Evolutionary conservation across 192 early-diverging fungal species (phyloP), one percentile per base, ranked within the genome.

Genomic region (Backusella luteola): DNA sequence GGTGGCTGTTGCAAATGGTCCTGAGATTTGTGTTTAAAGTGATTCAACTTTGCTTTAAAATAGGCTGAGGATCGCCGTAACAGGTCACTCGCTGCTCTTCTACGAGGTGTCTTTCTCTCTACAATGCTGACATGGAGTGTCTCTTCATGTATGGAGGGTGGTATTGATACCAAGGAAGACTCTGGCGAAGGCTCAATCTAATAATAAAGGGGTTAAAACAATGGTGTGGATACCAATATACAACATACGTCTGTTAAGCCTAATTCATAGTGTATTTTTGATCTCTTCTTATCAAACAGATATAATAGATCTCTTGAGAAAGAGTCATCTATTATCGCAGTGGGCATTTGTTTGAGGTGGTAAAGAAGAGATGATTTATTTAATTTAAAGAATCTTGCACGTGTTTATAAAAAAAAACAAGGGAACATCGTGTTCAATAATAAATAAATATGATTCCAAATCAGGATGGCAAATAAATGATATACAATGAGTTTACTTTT

Each of bases 221-320:
- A 39, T 3, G 38, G 15, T 44, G 15, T 19, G 14, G 5, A 44
- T 19, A 4, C 8, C 26, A 56, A 32, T 32, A 32, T 32, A 32
- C 0, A 2, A 63, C 12, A 56, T 53, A 76, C 75, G 17, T 76
- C 46, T 49, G 66, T 29, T 36, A 49, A 66, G 19, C 44, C 67
- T 36, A 79, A 69, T 38, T 79, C 78, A 11, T 35, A 34, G 29
- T 74, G 73, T 29, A 79, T 26, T 34, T 66, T 68, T 17, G 78
- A 75, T 34, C 74, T 70, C 39, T 52, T 80, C 29, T 67, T 80
- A 68, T 80, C 79, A 34, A 80, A 80, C 41, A 72, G 59, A 19
- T 19, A 56, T n/a, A 80, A 76, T 39, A 80, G 70, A 29, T 80
- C 79, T 39, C 71, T 69, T 29, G 74, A 71, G 59, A 80, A 80